These are phyloP conservation scores for Apophysomyces ossiformis DNA, from an alignment of 371 early-diverging fungal species.

Conservation along the genomic window DNA sequence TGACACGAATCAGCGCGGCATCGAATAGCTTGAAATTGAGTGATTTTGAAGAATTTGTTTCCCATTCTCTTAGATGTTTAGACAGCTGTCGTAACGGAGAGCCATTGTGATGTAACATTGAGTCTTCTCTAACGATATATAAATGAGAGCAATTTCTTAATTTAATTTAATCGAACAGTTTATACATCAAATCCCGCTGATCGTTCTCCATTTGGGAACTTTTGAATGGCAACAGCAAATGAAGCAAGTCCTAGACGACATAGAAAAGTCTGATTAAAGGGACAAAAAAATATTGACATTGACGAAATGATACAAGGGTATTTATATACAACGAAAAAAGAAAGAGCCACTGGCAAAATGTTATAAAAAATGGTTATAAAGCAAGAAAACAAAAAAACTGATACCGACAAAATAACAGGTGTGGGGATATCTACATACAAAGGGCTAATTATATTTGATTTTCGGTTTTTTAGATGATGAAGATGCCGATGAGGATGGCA, in stretches of 20 bases:
- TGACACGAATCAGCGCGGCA: conserved; percentile 1
- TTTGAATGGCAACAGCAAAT: too few relatives aligned
- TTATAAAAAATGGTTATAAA: too few relatives aligned
- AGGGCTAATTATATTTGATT: conserved; percentile 16
- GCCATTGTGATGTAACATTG: conserved; percentile 16
- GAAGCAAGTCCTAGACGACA: too few relatives aligned
- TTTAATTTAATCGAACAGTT: too few relatives aligned
- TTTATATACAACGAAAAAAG: too few relatives aligned
- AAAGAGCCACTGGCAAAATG: too few relatives aligned
- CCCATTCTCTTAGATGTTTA: conserved; percentile 15
- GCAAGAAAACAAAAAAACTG: neutral
- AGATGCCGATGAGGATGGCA: conserved; percentile 10
- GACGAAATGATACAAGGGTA: too few relatives aligned
- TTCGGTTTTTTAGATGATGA: conserved; percentile 2
- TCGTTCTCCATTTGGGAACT: too few relatives aligned
- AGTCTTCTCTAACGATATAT: conserved; percentile 11
- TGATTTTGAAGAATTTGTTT: conserved; percentile 15
- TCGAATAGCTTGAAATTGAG: neutral
- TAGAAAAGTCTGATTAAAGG: too few relatives aligned
- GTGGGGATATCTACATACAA: conserved; percentile 2
- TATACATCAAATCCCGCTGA: too few relatives aligned
- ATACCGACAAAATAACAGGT: neutral
- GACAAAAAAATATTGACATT: too few relatives aligned
- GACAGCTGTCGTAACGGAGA: conserved; percentile 18
- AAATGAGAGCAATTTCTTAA: neutral